A percentile compares a stretch with the other conserved stretches of the same genome.
Conservation (phyloP, 176 grass and related monocot species). For the Chrysopogon serrulatus region DNA sequence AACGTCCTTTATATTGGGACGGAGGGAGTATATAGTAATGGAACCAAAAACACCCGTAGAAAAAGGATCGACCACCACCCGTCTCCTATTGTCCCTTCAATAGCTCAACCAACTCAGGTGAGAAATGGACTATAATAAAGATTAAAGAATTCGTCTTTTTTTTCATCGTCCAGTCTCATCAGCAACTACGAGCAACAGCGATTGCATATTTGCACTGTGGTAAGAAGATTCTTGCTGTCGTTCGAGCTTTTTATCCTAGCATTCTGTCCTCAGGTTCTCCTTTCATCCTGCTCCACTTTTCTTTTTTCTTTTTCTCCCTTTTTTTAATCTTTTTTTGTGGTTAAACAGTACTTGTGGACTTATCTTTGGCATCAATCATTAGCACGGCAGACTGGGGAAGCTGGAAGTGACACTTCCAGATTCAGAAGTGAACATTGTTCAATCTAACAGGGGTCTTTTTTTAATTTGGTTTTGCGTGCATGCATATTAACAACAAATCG, state of each 20-base stretch:
- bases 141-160: background rate
- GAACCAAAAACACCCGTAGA: too few species aligned
- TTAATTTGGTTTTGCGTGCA: background rate
- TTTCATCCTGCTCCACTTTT: slow-evolving; percentile 27
- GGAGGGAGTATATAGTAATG: too few species aligned
- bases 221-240: slow-evolving; percentile 42
- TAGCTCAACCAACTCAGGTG: background rate
- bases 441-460: background rate
- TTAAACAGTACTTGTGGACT: slow-evolving; percentile 19
- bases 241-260: slow-evolving; percentile 35
- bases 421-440: background rate
- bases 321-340: slow-evolving; percentile 1
- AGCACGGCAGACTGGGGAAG: slow-evolving; percentile 6
- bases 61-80: too few species aligned
- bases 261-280: slow-evolving; percentile 39
- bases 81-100: background rate
- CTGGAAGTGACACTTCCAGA: slow-evolving; percentile 26
- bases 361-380: slow-evolving; percentile 34
- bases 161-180: slow-evolving; percentile 42
- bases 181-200: slow-evolving; percentile 22
- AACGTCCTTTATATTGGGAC: too few species aligned
- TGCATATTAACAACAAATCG: background rate
- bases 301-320: slow-evolving; percentile 12
- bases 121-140: background rate
- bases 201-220: slow-evolving; percentile 24